Conservation (phyloP, 202 grass and related monocot genomes). For the Hordeum pubiflorum region DNA sequence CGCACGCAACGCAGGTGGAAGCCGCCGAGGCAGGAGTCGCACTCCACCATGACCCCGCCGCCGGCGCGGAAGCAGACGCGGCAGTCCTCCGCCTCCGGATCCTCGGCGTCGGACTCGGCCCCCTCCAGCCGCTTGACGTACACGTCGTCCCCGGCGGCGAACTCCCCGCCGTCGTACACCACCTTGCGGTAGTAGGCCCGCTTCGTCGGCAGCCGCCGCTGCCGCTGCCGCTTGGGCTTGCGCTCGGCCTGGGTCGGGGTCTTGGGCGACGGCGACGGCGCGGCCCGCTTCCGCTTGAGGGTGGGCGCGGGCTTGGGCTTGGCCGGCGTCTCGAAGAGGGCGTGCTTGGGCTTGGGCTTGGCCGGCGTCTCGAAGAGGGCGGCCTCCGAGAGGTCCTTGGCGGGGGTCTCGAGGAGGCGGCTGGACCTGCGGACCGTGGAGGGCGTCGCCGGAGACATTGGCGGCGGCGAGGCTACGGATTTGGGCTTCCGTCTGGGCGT, state of each 20-base stretch:
- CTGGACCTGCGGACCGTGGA: constrained; percentile 51
- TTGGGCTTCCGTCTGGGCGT: constrained; percentile 24
- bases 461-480: neutral
- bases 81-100: constrained; percentile 62
- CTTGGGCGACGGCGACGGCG: constrained; percentile 32
- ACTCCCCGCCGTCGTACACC: constrained; percentile 58
- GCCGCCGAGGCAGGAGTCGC: constrained; percentile 80
- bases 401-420: constrained; percentile 41
- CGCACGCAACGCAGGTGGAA: constrained; percentile 77
- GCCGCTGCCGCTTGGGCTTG: constrained; percentile 22
- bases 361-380: neutral
- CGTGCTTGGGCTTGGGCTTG: neutral
- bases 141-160: constrained; percentile 67
- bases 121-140: constrained; percentile 76
- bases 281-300: constrained; percentile 2
- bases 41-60: constrained; percentile 71
- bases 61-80: constrained; percentile 61
- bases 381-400: neutral
- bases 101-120: constrained; percentile 57
- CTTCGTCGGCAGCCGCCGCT: constrained; percentile 19
- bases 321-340: neutral
- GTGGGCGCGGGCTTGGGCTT: neutral
- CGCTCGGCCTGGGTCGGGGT: constrained; percentile 47
- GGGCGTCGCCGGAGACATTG: constrained; percentile 34
- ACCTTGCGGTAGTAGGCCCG: constrained; percentile 60